These are phyloP conservation scores for Malassezia vespertilionis DNA, from an alignment of 1,284 basidiomycete species.

Conservation along the genomic window DNA sequence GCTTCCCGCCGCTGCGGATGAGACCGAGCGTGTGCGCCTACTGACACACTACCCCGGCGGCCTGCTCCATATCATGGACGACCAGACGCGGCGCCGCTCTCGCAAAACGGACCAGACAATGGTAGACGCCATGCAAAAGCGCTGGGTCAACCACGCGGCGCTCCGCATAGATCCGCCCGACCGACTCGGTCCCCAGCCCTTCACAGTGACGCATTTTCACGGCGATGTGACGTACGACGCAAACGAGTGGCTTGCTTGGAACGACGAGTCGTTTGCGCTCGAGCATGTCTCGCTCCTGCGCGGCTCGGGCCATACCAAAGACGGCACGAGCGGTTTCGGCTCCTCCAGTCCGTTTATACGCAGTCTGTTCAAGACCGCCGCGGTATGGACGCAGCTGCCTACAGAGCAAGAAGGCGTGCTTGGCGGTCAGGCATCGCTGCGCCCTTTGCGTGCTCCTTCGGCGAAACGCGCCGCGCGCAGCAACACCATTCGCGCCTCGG, in stretches of 20 bases:
- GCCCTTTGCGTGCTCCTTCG: slow-evolving; percentile 83
- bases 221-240: slow-evolving; percentile 82
- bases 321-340: slow-evolving; percentile 24
- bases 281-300: slow-evolving; percentile 83
- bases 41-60: slow-evolving; percentile 79
- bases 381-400: slow-evolving; percentile 71
- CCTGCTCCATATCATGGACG: slow-evolving; percentile 92
- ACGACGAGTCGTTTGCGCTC: slow-evolving; percentile 77
- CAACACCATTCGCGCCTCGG: slow-evolving; percentile 27
- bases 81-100: slow-evolving; percentile 71
- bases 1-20: slow-evolving; percentile 56
- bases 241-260: slow-evolving; percentile 76
- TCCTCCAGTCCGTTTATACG: slow-evolving; percentile 64
- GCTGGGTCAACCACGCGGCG: slow-evolving; percentile 82
- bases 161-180: slow-evolving; percentile 55
- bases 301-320: slow-evolving; percentile 51
- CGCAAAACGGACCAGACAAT: slow-evolving; percentile 89
- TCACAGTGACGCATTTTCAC: slow-evolving; percentile 83
- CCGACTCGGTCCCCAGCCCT: slow-evolving; percentile 63
- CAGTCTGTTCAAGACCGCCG: slow-evolving; percentile 79
- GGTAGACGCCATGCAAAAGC: slow-evolving; percentile 84
- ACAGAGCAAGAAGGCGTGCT: slow-evolving; percentile 53
- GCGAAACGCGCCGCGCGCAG: slow-evolving; percentile 26
- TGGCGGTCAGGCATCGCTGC: slow-evolving; percentile 78
- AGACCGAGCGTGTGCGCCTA: slow-evolving; percentile 75